A percentile compares a stretch with the other conserved stretches of the same genome.
These are phyloP conservation scores for Pseudocercospora pini-densiflorae DNA, from an alignment of 2,329 filamentous ascomycete genomes.

Conservation along the genomic window DNA sequence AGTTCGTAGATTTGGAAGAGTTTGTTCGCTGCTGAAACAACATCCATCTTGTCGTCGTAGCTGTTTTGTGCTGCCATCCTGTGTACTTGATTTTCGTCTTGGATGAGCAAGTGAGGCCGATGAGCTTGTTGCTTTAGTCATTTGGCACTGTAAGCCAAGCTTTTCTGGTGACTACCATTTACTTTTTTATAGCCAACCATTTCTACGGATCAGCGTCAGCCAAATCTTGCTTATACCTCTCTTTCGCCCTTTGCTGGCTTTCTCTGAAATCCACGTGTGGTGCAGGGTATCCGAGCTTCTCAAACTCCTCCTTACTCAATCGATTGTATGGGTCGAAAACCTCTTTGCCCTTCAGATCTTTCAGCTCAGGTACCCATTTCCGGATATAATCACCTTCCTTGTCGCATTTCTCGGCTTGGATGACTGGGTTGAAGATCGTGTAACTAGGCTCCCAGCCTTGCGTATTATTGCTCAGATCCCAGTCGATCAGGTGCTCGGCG, in stretches of 20 bases:
- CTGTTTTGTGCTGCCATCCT: too few species aligned
- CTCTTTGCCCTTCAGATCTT: slow-evolving; percentile 53
- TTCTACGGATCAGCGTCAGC: slow-evolving; percentile 20
- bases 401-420: slow-evolving; percentile 86
- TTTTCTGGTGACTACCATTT: not conserved
- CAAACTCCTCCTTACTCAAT: slow-evolving; percentile 52
- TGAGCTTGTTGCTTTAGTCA: too few species aligned
- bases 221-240: slow-evolving; percentile 21
- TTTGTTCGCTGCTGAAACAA: not conserved
- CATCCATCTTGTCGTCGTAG: too few species aligned
- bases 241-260: slow-evolving; percentile 48
- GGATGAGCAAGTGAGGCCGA: too few species aligned
- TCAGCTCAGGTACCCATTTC: slow-evolving; percentile 79
- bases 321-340: slow-evolving; percentile 54
- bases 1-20: not conserved
- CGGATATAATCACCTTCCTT: slow-evolving; percentile 78
- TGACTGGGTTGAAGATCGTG: slow-evolving; percentile 63
- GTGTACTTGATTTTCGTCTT: too few species aligned
- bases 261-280: slow-evolving; percentile 53
- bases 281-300: slow-evolving; percentile 52
- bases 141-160: not conserved
- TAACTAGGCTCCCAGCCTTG: slow-evolving; percentile 58
- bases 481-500: slow-evolving; percentile 54
- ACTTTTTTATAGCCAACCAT: not conserved
- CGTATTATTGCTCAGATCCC: slow-evolving; percentile 56